A percentile compares a stretch with the other conserved stretches of the same genome.
phyloP scores from a whole-genome alignment of 768 basidiomycete species.

The Russula olivacea region DNA sequence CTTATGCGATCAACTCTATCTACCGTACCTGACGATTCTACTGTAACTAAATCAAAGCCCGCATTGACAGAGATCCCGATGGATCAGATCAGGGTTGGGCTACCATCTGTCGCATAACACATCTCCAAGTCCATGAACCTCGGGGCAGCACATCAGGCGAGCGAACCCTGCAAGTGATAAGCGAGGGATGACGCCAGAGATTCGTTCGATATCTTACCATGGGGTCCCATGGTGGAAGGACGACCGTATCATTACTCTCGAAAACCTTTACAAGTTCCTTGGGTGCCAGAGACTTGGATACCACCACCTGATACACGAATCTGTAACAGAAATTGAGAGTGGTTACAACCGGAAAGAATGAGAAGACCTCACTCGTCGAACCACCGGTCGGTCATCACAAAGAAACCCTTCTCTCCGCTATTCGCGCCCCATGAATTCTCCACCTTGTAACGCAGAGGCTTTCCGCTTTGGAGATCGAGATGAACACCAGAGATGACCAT shows the following conservation, averaged over 20 bases:
- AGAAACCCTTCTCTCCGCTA: constrained; percentile 78
- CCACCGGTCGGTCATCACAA: constrained; percentile 90
- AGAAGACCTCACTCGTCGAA: constrained; percentile 68
- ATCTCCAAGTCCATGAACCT: not conserved
- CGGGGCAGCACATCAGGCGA: constrained; percentile 3
- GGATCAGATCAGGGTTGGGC: not conserved
- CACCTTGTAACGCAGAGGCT: constrained; percentile 87
- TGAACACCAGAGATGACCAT: constrained; percentile 95
- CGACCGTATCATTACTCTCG: constrained; percentile 56
- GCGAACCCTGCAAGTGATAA: constrained; percentile 20
- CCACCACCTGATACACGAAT: constrained; percentile 91
- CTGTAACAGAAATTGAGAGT: constrained; percentile 33
- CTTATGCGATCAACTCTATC: not conserved
- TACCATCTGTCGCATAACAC: too few species aligned
- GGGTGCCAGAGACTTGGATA: constrained; percentile 72
- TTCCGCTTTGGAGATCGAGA: constrained; percentile 60
- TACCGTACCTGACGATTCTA: not conserved
- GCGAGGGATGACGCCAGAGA: not conserved
- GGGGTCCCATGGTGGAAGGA: constrained; percentile 90
- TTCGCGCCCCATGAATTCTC: constrained; percentile 92
- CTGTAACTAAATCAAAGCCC: not conserved
- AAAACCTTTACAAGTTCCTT: constrained; percentile 77
- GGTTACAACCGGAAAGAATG: not conserved
- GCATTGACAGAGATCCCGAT: not conserved
- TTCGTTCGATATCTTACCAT: constrained; percentile 46